Evolutionary conservation across 495 filamentous ascomycete species (phyloP).

Genomic region (Aspergillus nanangensis): DNA sequence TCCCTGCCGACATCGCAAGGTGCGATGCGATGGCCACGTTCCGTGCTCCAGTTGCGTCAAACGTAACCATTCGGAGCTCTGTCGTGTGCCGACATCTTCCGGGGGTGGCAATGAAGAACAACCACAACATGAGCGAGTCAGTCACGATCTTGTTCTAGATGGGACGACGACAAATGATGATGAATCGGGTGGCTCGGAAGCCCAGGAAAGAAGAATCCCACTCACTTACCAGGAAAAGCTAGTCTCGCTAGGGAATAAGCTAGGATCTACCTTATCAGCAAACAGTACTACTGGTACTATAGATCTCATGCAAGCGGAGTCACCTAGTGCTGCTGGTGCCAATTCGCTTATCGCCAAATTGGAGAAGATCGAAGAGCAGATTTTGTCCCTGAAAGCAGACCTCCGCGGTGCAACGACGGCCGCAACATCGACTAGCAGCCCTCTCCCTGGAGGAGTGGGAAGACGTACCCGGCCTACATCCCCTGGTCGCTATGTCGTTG

Average conservation of each 20-base stretch:
- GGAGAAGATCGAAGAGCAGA: slow-evolving; percentile 19
- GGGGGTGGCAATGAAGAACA: not conserved
- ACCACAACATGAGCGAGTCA: not conserved
- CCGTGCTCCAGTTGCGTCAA: slow-evolving; percentile 63
- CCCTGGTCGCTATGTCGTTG: slow-evolving; percentile 16
- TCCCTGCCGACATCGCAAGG: slow-evolving; percentile 29
- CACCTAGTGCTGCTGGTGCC: not conserved
- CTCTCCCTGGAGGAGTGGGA: too few species aligned
- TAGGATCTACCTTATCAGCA: too few species aligned
- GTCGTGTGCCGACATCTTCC: slow-evolving; percentile 22
- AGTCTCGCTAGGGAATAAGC: too few species aligned
- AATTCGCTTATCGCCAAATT: slow-evolving; percentile 11
- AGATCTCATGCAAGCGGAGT: slow-evolving; percentile 1
- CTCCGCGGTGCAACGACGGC: slow-evolving; percentile 1
- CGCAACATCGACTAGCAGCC: too few species aligned
- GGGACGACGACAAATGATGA: not conserved
- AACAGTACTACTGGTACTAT: not conserved
- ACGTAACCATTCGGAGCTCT: slow-evolving; percentile 57
- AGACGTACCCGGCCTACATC: slow-evolving; percentile 4
- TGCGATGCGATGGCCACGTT: slow-evolving; percentile 58
- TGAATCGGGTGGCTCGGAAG: too few species aligned
- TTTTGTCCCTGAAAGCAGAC: slow-evolving; percentile 18
- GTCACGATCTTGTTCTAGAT: not conserved
- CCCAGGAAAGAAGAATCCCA: too few species aligned
- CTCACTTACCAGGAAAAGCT: too few species aligned